phyloP scores from a whole-genome alignment of 768 basidiomycete genomes.

The Mrakia gelida region DNA sequence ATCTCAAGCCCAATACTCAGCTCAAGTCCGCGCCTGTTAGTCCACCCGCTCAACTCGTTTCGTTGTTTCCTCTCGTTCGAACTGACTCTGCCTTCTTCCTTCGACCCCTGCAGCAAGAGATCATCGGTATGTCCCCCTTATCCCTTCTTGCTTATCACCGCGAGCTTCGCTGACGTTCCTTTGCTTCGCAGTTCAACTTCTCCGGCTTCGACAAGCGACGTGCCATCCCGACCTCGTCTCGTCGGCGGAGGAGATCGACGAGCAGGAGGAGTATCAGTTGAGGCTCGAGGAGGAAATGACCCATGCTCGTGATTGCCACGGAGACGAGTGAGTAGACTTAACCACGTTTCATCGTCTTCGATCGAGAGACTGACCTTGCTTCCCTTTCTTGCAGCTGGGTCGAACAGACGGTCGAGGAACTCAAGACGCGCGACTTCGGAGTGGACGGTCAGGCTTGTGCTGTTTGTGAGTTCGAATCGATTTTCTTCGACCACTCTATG shows the following conservation, averaged over 20 bases:
- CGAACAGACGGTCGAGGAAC: not conserved
- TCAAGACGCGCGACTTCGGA: not conserved
- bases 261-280: not conserved
- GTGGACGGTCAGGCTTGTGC: not conserved
- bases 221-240: not conserved
- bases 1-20: not conserved
- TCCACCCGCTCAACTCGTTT: not conserved
- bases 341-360: too few species aligned
- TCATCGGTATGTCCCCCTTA: not conserved
- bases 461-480: slow-evolving; percentile 4
- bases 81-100: slow-evolving; percentile 12
- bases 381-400: not conserved
- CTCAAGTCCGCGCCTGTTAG: not conserved
- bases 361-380: not conserved
- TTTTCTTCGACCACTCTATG: not conserved
- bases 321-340: not conserved
- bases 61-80: not conserved
- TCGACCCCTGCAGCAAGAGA: slow-evolving; percentile 36
- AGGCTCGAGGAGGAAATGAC: not conserved
- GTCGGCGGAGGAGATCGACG: not conserved
- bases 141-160: too few species aligned
- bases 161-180: not conserved
- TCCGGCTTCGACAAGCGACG: slow-evolving; percentile 24
- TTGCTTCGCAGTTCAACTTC: not conserved
- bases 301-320: not conserved